Conservation (phyloP, 2,329 filamentous ascomycete genomes). For the Penicillium hordei region DNA sequence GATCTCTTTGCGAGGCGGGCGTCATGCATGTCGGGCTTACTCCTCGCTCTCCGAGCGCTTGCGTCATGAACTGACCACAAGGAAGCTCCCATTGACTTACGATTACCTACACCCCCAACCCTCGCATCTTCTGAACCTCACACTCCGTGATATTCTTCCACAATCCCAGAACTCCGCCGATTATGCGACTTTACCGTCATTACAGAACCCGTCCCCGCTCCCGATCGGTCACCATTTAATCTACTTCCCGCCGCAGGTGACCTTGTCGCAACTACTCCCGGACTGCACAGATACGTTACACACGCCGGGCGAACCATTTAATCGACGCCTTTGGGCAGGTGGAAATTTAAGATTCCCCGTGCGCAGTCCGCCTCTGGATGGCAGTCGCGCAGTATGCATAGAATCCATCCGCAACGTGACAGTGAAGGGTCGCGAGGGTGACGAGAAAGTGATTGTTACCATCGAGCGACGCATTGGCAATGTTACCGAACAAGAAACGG, state of each 20-base stretch:
- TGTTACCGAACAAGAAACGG: constrained; percentile 39
- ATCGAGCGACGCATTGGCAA: constrained; percentile 56
- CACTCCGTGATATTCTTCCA: constrained; percentile 59
- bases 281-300: constrained; percentile 86
- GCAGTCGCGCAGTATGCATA: constrained; percentile 43
- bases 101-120: constrained; percentile 62
- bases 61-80: constrained; percentile 48
- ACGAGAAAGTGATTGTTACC: constrained; percentile 60
- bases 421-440: constrained; percentile 52
- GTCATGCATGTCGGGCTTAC: constrained; percentile 18
- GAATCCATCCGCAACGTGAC: constrained; percentile 51
- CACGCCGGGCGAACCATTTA: constrained; percentile 69
- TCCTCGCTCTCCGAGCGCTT: constrained; percentile 42
- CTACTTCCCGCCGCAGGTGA: constrained; percentile 75
- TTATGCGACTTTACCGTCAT: constrained; percentile 37
- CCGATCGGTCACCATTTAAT: constrained; percentile 71
- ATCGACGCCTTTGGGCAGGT: constrained; percentile 84
- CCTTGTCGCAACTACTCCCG: constrained; percentile 62
- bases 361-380: constrained; percentile 33
- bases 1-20: constrained; percentile 7
- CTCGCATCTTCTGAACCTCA: constrained; percentile 64
- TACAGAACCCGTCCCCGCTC: constrained; percentile 29
- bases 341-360: constrained; percentile 63
- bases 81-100: constrained; percentile 51
- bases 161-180: constrained; percentile 22